Evolutionary conservation across 1,284 basidiomycete species (phyloP), one percentile per base, ranked within the genome.

Genomic region (Salmacisia buchloeana): DNA sequence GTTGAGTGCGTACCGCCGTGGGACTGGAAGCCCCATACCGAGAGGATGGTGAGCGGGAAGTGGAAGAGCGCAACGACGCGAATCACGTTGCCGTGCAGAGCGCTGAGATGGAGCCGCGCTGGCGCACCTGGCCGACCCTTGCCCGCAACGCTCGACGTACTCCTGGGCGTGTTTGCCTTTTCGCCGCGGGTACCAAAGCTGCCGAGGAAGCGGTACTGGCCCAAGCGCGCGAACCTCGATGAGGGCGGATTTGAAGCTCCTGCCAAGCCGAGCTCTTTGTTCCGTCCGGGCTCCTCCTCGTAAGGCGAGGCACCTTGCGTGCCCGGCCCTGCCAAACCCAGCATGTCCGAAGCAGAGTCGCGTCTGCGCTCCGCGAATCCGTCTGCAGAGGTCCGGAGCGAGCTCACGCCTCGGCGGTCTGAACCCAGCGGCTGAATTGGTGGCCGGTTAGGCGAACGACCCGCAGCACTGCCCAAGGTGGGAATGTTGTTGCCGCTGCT

Each of bases 31-130:
- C 93, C 88, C 79, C 91, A 96, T 66, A 86, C 87, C 5, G 91
- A 91, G 80, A 94, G 93, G 61, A 92, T 86, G 38, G 92, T 94
- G 70, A 97, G 85, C 10, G 94, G 94, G 23, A 97, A 85, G 81
- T 97, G 94, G 83, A 97, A 97, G 41, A 94, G 83, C 61, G 94
- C 84, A 46, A 97, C 85, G 63, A 94, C 84, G 59, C 94, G 88
- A 61, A 94, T 86, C 59, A 97, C 85, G 80, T 97, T 97, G 54
- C 94, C 94, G 70, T 90, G 87, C 52, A 76, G 63, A 63, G 69
- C 67, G 57, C 62, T 66, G 12, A 66, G 62, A 27, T 75, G 74
- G 41, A 69, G 61, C 15, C 34, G 31, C 29, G 49, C 49, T 2
- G 49, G 49, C 21, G 49, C 49, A 33, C 27, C 46, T 31, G 49